A percentile compares a stretch with the other conserved stretches of the same genome.
Conservation (phyloP, 768 basidiomycete species). For the Tricholoma bakamatsutake region DNA sequence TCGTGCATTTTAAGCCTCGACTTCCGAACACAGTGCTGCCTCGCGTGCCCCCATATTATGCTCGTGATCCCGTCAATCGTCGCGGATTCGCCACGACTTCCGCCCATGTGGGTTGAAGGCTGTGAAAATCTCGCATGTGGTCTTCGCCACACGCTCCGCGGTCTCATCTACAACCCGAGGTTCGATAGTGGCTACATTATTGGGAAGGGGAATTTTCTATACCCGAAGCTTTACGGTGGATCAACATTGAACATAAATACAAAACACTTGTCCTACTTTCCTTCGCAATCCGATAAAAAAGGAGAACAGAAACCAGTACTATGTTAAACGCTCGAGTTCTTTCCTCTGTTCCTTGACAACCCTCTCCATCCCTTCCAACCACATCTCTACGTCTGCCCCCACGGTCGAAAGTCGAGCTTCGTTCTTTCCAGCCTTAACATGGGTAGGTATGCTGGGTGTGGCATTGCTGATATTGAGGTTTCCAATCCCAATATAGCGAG, state of each 20-base stretch:
- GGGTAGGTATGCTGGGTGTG: constrained; percentile 2
- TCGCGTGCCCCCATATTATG: not conserved
- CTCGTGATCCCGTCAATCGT: constrained; percentile 5
- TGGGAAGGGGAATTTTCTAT: no score
- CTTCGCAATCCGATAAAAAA: not conserved
- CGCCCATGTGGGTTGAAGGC: not conserved
- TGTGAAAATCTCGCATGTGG: not conserved
- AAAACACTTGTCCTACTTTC: not conserved
- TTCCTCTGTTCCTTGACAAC: constrained; percentile 56
- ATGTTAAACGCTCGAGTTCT: constrained; percentile 44
- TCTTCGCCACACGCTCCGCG: not conserved
- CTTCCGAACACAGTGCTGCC: constrained; percentile 1
- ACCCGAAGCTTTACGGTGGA: no score
- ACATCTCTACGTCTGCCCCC: constrained; percentile 50
- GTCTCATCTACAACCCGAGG: not conserved
- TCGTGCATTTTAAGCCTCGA: constrained; percentile 41
- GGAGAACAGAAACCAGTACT: constrained; percentile 4
- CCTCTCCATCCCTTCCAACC: constrained; percentile 83
- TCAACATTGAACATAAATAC: not conserved
- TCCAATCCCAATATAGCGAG: constrained; percentile 69
- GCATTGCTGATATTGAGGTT: constrained; percentile 14
- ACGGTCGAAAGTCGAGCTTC: constrained; percentile 10
- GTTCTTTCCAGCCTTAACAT: constrained; percentile 1
- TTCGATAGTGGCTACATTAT: not conserved
- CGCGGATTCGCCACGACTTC: not conserved